Conservation (phyloP, 345 rosid genomes). For the Erodium maritimum region DNA sequence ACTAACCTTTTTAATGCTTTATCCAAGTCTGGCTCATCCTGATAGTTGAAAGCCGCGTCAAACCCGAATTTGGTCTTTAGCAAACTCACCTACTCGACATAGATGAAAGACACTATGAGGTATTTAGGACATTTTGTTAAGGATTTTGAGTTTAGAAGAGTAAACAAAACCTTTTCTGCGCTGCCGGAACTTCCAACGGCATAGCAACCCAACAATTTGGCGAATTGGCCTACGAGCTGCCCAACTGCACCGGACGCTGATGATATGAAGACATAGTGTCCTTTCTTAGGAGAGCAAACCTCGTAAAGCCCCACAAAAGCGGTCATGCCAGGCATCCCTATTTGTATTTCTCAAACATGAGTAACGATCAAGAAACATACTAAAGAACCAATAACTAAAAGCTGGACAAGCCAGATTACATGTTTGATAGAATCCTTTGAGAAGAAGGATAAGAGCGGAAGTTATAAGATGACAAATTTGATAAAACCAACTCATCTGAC, state of each 20-base stretch:
- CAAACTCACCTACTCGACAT: constrained; percentile 24
- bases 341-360: no score
- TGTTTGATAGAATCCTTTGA: no score
- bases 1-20: constrained; percentile 40
- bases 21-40: constrained; percentile 23
- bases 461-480: no score
- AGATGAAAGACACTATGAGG: not conserved
- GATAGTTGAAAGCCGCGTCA: constrained; percentile 54
- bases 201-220: constrained; percentile 17
- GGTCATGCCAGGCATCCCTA: constrained; percentile 16
- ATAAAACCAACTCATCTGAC: no score
- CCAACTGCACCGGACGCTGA: not conserved
- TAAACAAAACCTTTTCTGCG: constrained; percentile 8
- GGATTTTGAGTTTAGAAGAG: not conserved
- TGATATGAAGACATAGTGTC: constrained; percentile 5
- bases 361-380: no score
- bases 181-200: constrained; percentile 15
- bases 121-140: not conserved
- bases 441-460: no score
- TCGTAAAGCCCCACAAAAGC: constrained; percentile 10
- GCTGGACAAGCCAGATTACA: no score
- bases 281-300: constrained; percentile 15
- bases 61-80: constrained; percentile 39
- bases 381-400: no score
- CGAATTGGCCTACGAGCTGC: constrained; percentile 13